Evolutionary conservation across 176 grass and related monocot species (phyloP), one percentile per base, ranked within the genome.

Genomic region (Bolboschoenus planiculmis): DNA sequence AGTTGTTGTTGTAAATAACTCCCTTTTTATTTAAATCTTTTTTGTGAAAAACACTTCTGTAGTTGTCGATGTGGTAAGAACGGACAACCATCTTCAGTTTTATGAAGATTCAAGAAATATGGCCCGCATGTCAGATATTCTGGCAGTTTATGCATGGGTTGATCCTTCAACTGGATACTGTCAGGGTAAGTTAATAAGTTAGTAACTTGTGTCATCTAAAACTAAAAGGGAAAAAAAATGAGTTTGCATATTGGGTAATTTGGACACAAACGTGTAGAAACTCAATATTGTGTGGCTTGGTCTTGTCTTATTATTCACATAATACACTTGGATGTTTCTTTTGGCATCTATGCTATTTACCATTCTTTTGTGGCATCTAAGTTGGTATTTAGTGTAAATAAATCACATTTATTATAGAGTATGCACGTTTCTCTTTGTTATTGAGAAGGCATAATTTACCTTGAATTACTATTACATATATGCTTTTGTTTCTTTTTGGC

Each of bases 51-150:
- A 15, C 83, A 18, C 51, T 47, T 77, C 47, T 93, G 78, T 85
- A 98, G 96, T 95, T 83, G 96, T 98, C 58, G 96, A 98, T 91
- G 96, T 98, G 87, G 96, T 98, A 64, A 91, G 96, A 86, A 98
- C 96, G 56, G 96, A 98, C 73, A 95, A 76, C 47, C 92, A 98
- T 89, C 92, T 98, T 76, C 87, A 98, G 64, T 98, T 98, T 81
- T 98, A 93, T 81, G 90, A 83, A 78, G 96, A 98, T 85, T 93
- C 96, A 82, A 98, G 88, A 88, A 98, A 98, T 85, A 98, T 95
- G 90, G 96, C 96, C 35, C 92, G 96, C 84, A 98, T 98, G 96
- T 95, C 96, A 80, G 96, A 98, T 91, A 98, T 98, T 91, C 89
- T 98, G 74, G 96, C 96, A 47, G 96, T 98, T 78, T 98, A 98